Conservation (phyloP, 2,329 filamentous ascomycete species). For the Monosporascus sp. region DNA sequence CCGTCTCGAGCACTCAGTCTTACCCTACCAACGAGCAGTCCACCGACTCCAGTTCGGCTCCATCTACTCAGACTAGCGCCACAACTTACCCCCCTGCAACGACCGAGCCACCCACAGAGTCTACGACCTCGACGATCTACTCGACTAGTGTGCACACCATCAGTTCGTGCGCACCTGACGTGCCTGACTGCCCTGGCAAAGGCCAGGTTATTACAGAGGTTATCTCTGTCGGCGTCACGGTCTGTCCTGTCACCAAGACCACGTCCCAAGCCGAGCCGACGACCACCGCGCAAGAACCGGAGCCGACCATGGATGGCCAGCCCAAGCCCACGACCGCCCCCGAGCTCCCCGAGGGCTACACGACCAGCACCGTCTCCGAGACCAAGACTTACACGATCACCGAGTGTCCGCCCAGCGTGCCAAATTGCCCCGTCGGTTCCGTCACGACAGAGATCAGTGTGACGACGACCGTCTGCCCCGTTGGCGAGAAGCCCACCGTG, state of each 20-base stretch:
- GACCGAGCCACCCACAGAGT: constrained; percentile 1
- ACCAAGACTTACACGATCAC: constrained; percentile 27
- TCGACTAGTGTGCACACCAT: constrained; percentile 19
- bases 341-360: constrained; percentile 6
- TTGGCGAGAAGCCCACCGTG: constrained; percentile 9
- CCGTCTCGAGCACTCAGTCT: background rate
- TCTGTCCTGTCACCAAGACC: constrained; percentile 11
- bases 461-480: constrained; percentile 28
- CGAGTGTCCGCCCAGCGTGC: constrained; percentile 22
- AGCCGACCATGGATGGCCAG: background rate
- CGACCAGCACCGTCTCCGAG: constrained; percentile 21
- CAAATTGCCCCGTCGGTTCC: constrained; percentile 21
- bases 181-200: constrained; percentile 14
- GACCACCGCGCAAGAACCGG: background rate
- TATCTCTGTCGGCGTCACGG: constrained; percentile 18
- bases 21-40: background rate
- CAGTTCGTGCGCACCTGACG: constrained; percentile 11
- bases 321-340: constrained; percentile 5
- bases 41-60: background rate
- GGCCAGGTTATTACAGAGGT: constrained; percentile 17
- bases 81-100: background rate
- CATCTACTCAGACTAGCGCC: background rate
- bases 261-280: background rate
- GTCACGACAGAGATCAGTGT: constrained; percentile 24
- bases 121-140: constrained; percentile 29